Percentiles rank a stretch among this genome's conserved stretches.
These are phyloP conservation scores for Bimuria novae-zelandiae DNA, from an alignment of 2,329 filamentous ascomycete species.

Conservation along the genomic window DNA sequence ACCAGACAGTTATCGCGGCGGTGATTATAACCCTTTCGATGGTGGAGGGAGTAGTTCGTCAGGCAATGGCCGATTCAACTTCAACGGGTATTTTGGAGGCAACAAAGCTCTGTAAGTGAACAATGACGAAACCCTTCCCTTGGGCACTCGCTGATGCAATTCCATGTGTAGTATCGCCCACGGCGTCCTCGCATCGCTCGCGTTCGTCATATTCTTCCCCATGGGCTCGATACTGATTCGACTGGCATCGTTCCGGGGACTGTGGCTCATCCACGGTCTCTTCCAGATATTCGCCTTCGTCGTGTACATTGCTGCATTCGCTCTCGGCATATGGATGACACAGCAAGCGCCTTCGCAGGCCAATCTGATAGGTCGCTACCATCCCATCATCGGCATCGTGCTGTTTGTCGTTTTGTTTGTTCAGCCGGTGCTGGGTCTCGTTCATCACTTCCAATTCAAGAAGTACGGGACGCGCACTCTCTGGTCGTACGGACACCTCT, in stretches of 20 bases:
- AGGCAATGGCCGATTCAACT: constrained; percentile 9
- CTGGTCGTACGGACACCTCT: constrained; percentile 56
- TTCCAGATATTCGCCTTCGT: constrained; percentile 53
- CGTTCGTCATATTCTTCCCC: constrained; percentile 47
- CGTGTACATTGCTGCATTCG: constrained; percentile 53
- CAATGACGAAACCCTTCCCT: too few relatives aligned
- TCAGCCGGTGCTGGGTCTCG: constrained; percentile 55
- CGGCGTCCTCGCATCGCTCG: constrained; percentile 43
- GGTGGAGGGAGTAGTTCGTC: constrained; percentile 5
- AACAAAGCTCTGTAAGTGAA: not conserved
- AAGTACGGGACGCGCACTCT: constrained; percentile 49
- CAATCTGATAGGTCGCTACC: constrained; percentile 43
- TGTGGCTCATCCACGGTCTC: constrained; percentile 46
- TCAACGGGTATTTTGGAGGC: constrained; percentile 1
- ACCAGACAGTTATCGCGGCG: constrained; percentile 6
- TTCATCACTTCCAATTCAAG: constrained; percentile 57
- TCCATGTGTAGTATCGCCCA: constrained; percentile 37
- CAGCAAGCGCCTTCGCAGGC: constrained; percentile 15
- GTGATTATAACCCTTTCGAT: constrained; percentile 3
- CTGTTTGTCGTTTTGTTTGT: constrained; percentile 56
- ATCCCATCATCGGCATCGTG: constrained; percentile 58
- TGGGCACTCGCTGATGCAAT: not conserved
- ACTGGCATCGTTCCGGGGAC: constrained; percentile 40
- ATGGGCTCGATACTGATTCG: constrained; percentile 47
- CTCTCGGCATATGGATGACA: constrained; percentile 55